Percentiles rank a stretch among this genome's conserved stretches.
These are phyloP conservation scores for Plasmodium gonderi DNA, from an alignment of 169 alveolate genomes.

Conservation along the genomic window DNA sequence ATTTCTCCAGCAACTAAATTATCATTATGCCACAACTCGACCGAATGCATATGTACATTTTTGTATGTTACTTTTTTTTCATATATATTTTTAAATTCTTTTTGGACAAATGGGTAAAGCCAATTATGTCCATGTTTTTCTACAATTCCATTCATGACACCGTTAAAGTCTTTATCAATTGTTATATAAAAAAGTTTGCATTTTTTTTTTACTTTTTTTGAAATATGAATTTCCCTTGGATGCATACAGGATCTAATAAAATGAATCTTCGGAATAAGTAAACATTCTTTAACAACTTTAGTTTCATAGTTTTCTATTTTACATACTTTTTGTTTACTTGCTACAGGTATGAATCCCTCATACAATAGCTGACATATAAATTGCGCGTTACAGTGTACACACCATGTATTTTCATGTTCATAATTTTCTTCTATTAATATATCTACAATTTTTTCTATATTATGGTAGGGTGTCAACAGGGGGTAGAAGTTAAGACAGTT, in stretches of 20 bases:
- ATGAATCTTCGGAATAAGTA: conserved; percentile 80
- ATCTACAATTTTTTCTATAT: conserved; percentile 44
- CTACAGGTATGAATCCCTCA: conserved; percentile 81
- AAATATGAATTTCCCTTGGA: conserved; percentile 74
- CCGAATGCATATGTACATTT: conserved; percentile 76
- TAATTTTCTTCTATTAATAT: conserved; percentile 31
- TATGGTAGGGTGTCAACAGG: conserved; percentile 75
- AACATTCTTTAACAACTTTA: conserved; percentile 25
- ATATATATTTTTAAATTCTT: conserved; percentile 77
- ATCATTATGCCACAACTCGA: conserved; percentile 80
- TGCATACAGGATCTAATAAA: conserved; percentile 77
- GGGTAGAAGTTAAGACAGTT: conserved; percentile 66
- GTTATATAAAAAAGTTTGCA: conserved; percentile 74
- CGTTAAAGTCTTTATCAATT: conserved; percentile 76
- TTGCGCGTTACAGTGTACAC: conserved; percentile 78
- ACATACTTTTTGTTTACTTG: conserved; percentile 44
- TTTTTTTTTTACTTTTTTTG: conserved; percentile 71
- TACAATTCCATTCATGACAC: conserved; percentile 79
- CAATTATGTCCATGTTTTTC: conserved; percentile 83
- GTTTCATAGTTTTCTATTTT: conserved; percentile 5
- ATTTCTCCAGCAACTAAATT: conserved; percentile 83
- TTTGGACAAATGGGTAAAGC: conserved; percentile 81
- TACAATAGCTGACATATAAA: conserved; percentile 74
- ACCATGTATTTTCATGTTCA: conserved; percentile 81
- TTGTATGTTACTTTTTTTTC: conserved; percentile 59